These are phyloP conservation scores for Phialophora expanda DNA, from an alignment of 2,329 filamentous ascomycete genomes.

Conservation along the genomic window DNA sequence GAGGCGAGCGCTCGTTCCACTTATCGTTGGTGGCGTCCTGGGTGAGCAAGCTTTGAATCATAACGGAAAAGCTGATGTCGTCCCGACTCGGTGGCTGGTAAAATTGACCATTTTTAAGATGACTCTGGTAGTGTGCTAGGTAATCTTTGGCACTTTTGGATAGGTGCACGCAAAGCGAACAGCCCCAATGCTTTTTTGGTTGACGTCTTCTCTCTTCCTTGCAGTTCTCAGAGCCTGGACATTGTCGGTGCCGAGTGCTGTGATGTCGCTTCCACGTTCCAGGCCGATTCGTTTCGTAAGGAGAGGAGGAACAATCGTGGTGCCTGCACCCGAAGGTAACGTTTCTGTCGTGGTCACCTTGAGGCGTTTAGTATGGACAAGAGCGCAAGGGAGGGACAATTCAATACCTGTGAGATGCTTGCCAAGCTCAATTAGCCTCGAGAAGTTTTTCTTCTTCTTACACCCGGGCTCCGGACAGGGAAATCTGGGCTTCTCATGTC, in stretches of 20 bases:
- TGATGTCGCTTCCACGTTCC: conserved; percentile 11
- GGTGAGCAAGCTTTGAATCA: conserved; percentile 14
- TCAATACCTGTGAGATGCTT: conserved; percentile 6
- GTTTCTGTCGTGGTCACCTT: conserved; percentile 3
- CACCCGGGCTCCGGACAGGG: conserved; percentile 1
- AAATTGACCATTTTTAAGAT: not conserved
- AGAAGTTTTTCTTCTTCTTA: not conserved
- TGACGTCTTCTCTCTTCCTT: not conserved
- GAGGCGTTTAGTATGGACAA: not conserved
- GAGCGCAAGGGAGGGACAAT: not conserved
- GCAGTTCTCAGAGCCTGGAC: conserved; percentile 1
- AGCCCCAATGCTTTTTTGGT: conserved; percentile 9
- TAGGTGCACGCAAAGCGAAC: conserved; percentile 1
- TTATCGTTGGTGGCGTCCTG: conserved; percentile 9
- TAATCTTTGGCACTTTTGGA: not conserved
- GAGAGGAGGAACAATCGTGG: not conserved
- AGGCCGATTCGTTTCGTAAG: not conserved
- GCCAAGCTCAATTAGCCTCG: not conserved
- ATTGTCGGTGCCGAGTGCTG: not conserved
- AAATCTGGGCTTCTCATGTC: not conserved
- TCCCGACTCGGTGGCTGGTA: not conserved
- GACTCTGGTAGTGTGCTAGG: conserved; percentile 7
- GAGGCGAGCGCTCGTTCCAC: not conserved
- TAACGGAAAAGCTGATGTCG: conserved; percentile 4
- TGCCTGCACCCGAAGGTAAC: conserved; percentile 8